Base-by-base conservation (phyloP, 495 filamentous ascomycete species). In the Opeltia flavorubescens region DNA sequence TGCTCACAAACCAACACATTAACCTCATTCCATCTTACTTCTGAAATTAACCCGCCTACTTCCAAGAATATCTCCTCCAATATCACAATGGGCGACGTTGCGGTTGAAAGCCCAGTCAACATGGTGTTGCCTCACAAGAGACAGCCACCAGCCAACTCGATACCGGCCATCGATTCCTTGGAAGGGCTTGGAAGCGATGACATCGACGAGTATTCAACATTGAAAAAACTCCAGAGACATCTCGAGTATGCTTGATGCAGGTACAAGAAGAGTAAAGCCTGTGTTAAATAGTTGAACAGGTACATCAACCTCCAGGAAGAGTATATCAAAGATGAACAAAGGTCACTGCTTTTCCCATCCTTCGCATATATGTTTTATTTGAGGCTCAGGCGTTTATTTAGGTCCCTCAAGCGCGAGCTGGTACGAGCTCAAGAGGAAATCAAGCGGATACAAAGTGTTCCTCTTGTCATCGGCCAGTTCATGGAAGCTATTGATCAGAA, bases 401-500 rank as follows among this genome's bases (percentile, higher is more conserved):
- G n/a, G n/a, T n/a, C n/a, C n/a, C 69, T 98, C 61, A 98, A 98
- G 71, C 76, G 93, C 54, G 91, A 98, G 69, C 77, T 98, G 26
- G 89, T 98, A 33, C 81, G 91, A 46, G 91, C 91, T 53, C 91
- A 98, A 64, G 91, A 98, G 65, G 91, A 98, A 70, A 98, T 98
- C 68, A 98, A 98, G 72, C 80, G 91, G 50, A 98, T 98, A 62
- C 91, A 98, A 65, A 94, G 87, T 64, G 91, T 98, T 26, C 91
- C 91, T 2, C 65, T 98, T 55, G 91, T 98, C 47, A 98, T 98
- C 62, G 91, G 91, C 41, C 91, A 98, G 68, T 98, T 98, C 64
- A 98, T 98, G 91, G 91, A 98, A 67, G 91, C 91, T 43, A 98
- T 98, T 57, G 91, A 98, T 66, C 93, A 98, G 62, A 98, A 95